Evolutionary conservation across 306 rosid genomes (phyloP).

Genomic region (Lathyrus oleraceus): DNA sequence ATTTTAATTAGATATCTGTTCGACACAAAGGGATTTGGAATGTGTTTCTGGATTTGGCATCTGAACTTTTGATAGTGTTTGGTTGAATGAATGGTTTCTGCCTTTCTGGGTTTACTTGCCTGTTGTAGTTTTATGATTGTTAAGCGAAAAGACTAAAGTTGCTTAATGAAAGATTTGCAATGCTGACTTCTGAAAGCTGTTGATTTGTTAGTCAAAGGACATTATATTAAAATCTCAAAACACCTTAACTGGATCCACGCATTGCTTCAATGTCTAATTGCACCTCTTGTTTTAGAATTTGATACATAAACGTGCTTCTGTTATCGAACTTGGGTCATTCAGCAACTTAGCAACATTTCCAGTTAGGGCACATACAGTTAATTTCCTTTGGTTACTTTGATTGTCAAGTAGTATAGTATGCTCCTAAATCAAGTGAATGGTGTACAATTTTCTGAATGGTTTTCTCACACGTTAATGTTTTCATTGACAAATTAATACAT

Average conservation of each 20-base stretch:
- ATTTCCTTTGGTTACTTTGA: not conserved
- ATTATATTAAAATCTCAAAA: not conserved
- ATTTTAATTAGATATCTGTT: not conserved
- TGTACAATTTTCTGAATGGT: not conserved
- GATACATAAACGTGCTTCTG: not conserved
- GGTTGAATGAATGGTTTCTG: not conserved
- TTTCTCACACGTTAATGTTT: not conserved
- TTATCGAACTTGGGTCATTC: not conserved
- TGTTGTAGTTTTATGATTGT: not conserved
- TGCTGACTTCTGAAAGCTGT: not conserved
- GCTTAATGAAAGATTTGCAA: not conserved
- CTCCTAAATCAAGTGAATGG: constrained; percentile 1
- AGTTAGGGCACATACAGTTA: not conserved
- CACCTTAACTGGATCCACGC: not conserved
- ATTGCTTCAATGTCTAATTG: not conserved
- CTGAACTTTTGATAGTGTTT: not conserved
- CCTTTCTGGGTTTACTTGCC: not conserved
- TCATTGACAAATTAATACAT: not conserved
- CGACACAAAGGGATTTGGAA: not conserved
- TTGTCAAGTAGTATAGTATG: not conserved
- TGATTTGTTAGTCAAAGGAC: not conserved
- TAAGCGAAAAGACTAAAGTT: not conserved
- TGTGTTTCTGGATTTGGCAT: not conserved
- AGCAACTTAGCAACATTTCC: not conserved
- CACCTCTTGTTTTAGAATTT: constrained; percentile 2